These are phyloP conservation scores for Amanita jacksonii DNA, from an alignment of 768 basidiomycete species.

Conservation along the genomic window DNA sequence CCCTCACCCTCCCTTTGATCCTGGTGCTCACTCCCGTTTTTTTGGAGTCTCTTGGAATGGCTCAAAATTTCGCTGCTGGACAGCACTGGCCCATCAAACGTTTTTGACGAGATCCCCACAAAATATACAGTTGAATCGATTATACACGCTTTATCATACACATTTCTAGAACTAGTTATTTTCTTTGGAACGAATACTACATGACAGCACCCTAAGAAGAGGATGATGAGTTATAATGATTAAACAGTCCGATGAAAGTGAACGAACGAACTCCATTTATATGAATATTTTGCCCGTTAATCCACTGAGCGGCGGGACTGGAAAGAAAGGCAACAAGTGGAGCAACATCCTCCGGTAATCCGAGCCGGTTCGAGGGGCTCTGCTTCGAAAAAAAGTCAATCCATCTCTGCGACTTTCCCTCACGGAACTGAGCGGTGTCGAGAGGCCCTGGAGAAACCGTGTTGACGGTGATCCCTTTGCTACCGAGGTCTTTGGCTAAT, in stretches of 20 bases:
- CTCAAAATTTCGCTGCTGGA: no score
- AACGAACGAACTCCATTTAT: constrained; percentile 42
- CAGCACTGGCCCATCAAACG: no score
- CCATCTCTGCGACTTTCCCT: constrained; percentile 38
- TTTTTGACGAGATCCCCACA: no score
- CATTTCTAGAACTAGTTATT: no score
- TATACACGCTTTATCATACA: no score
- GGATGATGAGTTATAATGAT: neutral
- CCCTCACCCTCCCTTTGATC: no score
- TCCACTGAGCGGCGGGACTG: constrained; percentile 43
- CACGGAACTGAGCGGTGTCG: constrained; percentile 46
- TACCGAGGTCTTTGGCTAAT: constrained; percentile 49
- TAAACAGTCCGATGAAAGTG: neutral
- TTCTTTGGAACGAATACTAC: no score
- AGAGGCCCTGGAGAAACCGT: constrained; percentile 46
- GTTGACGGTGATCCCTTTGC: constrained; percentile 46
- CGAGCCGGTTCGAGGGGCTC: constrained; percentile 38
- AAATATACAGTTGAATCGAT: no score
- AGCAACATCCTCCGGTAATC: constrained; percentile 42
- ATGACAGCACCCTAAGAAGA: constrained; percentile 9
- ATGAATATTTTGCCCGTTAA: constrained; percentile 48
- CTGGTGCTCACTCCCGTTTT: no score
- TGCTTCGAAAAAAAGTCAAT: constrained; percentile 36
- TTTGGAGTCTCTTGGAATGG: no score
- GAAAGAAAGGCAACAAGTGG: constrained; percentile 44